A percentile compares a stretch with the other conserved stretches of the same genome.
Evolutionary conservation across 192 early-diverging fungal species (phyloP).

Genomic region (Linnemannia exigua): DNA sequence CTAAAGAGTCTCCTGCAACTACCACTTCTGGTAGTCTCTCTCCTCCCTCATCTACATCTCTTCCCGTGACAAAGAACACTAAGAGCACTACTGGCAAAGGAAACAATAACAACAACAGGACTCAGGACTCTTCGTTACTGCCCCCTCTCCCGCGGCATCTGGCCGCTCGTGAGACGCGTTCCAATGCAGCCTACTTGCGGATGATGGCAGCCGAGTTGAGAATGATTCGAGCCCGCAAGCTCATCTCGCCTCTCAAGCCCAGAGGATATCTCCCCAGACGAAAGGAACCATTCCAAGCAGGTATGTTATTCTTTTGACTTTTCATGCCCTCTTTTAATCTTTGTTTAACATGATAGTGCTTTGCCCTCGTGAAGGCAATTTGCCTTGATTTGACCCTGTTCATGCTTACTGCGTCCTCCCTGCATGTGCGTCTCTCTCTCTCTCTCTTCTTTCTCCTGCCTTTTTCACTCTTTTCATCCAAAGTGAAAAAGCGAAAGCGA

Average conservation of each 20-base stretch:
- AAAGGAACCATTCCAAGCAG: constrained; percentile 56
- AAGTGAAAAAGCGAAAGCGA: neutral
- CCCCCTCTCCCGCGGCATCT: constrained; percentile 44
- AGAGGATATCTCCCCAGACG: constrained; percentile 58
- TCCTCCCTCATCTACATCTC: constrained; percentile 4
- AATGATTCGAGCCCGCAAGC: constrained; percentile 66
- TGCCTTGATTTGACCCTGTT: constrained; percentile 4
- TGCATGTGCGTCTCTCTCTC: neutral
- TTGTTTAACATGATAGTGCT: neutral
- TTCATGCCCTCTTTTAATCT: neutral
- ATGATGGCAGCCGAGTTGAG: constrained; percentile 65
- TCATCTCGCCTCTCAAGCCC: constrained; percentile 61
- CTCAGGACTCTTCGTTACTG: constrained; percentile 18
- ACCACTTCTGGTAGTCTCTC: constrained; percentile 5
- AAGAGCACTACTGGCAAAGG: neutral
- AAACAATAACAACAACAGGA: neutral
- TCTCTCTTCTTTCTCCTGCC: neutral
- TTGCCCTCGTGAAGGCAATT: constrained; percentile 4
- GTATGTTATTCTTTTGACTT: constrained; percentile 22
- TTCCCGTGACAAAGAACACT: constrained; percentile 21
- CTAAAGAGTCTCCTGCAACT: neutral
- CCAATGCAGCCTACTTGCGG: constrained; percentile 63
- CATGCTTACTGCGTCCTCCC: neutral
- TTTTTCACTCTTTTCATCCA: neutral
- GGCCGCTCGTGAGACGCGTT: constrained; percentile 53